Evolutionary conservation across 1,139 yeast species (phyloP).

Genomic region (Debaryomyces psychrophilus): DNA sequence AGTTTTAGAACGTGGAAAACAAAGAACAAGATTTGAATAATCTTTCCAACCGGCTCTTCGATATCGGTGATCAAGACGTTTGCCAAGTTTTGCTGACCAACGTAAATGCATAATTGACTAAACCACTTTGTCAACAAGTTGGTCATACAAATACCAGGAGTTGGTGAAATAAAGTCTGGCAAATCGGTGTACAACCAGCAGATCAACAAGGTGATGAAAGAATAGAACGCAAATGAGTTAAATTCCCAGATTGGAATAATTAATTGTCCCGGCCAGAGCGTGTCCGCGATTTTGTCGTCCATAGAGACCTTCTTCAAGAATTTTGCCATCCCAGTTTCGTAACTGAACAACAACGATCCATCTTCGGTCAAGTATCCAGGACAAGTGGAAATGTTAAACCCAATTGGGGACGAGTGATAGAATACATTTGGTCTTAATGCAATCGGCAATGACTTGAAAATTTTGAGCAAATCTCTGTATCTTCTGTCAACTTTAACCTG

Average conservation of each 20-base stretch:
- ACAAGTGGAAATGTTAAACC: constrained; percentile 65
- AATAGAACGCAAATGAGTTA: constrained; percentile 51
- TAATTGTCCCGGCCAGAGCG: constrained; percentile 89
- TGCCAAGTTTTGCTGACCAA: constrained; percentile 44
- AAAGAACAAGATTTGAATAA: constrained; percentile 72
- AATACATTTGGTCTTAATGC: constrained; percentile 80
- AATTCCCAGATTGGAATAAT: constrained; percentile 78
- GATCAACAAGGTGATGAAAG: constrained; percentile 49
- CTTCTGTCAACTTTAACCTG: constrained; percentile 61
- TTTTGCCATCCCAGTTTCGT: constrained; percentile 53
- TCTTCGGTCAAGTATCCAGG: constrained; percentile 88
- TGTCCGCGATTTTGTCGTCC: constrained; percentile 54
- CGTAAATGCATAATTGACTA: constrained; percentile 34
- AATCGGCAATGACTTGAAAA: constrained; percentile 71
- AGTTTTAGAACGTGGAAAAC: constrained; percentile 68
- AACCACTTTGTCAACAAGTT: constrained; percentile 53
- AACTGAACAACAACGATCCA: constrained; percentile 75
- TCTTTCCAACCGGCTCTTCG: constrained; percentile 36
- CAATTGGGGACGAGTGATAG: constrained; percentile 63
- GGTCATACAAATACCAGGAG: constrained; percentile 89
- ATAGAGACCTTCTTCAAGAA: constrained; percentile 48
- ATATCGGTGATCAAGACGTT: constrained; percentile 53
- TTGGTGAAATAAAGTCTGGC: constrained; percentile 86
- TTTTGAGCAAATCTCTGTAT: constrained; percentile 59
- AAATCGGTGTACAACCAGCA: constrained; percentile 90